Percentiles rank a stretch among this genome's conserved stretches.
Evolutionary conservation across 1,139 yeast genomes (phyloP).

Genomic region (Pichia sp.): DNA sequence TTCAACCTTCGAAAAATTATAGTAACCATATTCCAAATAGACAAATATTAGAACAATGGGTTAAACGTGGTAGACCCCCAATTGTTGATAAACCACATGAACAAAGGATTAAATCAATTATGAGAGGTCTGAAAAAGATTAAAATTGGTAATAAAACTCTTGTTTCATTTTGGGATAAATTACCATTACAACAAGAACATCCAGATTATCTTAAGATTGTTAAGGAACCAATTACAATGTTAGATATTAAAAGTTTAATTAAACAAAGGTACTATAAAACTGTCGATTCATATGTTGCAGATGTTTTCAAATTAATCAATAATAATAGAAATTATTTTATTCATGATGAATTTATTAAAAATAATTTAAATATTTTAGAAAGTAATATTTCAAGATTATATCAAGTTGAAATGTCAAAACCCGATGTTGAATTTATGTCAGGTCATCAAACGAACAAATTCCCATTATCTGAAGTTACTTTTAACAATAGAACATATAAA

Average conservation of each 20-base stretch:
- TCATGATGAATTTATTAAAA: constrained; percentile 48
- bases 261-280: constrained; percentile 76
- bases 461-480: constrained; percentile 71
- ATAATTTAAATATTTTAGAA: constrained; percentile 59
- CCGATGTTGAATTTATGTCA: constrained; percentile 73
- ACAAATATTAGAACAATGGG: constrained; percentile 45
- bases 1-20: constrained; percentile 23
- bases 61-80: constrained; percentile 90
- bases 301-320: constrained; percentile 66
- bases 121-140: constrained; percentile 74
- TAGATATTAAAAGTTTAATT: constrained; percentile 74
- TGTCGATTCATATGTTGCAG: constrained; percentile 71
- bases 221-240: constrained; percentile 69
- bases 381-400: constrained; percentile 53
- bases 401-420: constrained; percentile 67
- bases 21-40: constrained; percentile 18
- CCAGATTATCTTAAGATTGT: constrained; percentile 65
- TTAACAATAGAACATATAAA: constrained; percentile 66
- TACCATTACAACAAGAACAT: constrained; percentile 65
- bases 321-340: constrained; percentile 60
- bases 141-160: constrained; percentile 33
- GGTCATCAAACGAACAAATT: constrained; percentile 44
- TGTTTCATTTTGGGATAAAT: constrained; percentile 54
- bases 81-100: constrained; percentile 93
- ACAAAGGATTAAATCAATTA: constrained; percentile 78